These are phyloP conservation scores for Rosa lucieae DNA, from an alignment of 306 rosid species.

Conservation along the genomic window DNA sequence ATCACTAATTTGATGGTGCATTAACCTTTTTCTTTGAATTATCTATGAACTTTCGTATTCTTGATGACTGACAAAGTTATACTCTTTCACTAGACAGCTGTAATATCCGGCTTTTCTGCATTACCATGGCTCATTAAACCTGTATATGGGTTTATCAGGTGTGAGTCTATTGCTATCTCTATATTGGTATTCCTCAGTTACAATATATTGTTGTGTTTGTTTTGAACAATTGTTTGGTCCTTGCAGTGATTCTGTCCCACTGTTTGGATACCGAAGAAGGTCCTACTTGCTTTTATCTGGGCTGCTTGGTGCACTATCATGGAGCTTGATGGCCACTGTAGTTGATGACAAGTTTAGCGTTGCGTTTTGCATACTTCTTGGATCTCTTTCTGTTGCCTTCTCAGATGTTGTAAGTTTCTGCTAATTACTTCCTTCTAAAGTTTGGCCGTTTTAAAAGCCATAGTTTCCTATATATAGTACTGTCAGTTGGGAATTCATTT, in stretches of 20 bases:
- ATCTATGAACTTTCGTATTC: background rate
- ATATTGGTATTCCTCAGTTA: background rate
- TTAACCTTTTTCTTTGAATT: background rate
- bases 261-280: slow-evolving; percentile 95
- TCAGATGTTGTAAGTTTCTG: slow-evolving; percentile 91
- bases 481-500: background rate
- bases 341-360: slow-evolving; percentile 77
- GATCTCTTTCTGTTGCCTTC: slow-evolving; percentile 98
- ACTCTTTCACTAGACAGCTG: slow-evolving; percentile 85
- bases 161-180: slow-evolving; percentile 19
- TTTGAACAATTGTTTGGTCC: slow-evolving; percentile 21
- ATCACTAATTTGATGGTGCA: background rate
- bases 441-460: background rate
- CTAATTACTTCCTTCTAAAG: slow-evolving; percentile 2
- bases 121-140: slow-evolving; percentile 96
- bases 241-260: slow-evolving; percentile 94
- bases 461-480: background rate
- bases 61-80: slow-evolving; percentile 39
- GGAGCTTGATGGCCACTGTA: slow-evolving; percentile 87
- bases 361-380: slow-evolving; percentile 90
- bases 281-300: slow-evolving; percentile 94
- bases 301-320: slow-evolving; percentile 93
- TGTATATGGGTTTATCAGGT: slow-evolving; percentile 92
- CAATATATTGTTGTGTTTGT: background rate
- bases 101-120: slow-evolving; percentile 78